Base-by-base conservation (phyloP, 441 rosid species). In the Adansonia grandidieri region DNA sequence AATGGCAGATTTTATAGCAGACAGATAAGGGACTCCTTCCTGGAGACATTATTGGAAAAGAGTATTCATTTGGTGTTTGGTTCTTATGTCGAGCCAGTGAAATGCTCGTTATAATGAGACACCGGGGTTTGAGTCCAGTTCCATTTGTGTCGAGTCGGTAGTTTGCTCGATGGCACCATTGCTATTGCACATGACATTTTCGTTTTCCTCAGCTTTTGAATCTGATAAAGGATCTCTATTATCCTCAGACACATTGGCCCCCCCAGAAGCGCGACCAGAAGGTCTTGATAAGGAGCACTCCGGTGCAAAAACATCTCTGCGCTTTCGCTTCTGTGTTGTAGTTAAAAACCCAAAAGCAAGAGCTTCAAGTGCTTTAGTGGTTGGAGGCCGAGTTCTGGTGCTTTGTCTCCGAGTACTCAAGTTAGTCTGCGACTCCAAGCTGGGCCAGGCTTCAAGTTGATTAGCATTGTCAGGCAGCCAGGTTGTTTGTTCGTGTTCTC, bases 361-460 rank as follows among this genome's bases (percentile, higher is more conserved):
- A 37, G 92, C 86, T 84, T 89, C 92, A 79, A 89, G 79, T 57
- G 88, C 90, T 86, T 86, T 89, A 6, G 84, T 81, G 57, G 90
- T 86, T 82, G 78, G 66, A 22, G 89, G 90, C 3, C 90, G 78
- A 76, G 77, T 87, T 78, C 90, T 82, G 22, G 84, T 83, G 71
- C 90, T 87, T 48, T 80, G 85, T 79, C 92, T 83, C 61, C 87
- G 77, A 76, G 50, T n/a, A 40, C 69, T 78, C 75, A 60, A 54
- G 17, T 24, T 19, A 42, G 45, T 64, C 44, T 73, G 81, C 73
- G 76, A 84, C 73, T 81, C 88, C 5, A 78, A 64, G 66, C 64
- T 50, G 57, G 82, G 44, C 76, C 75, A 14, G 45, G 71, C 54
- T 54, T 77, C 70, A 51, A 17, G 74, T 22, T 19, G 48, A 75